Percentiles rank a stretch among this genome's conserved stretches.
Evolutionary conservation across 305 asterid genomes (phyloP).

Genomic region (Fraxinus sp.): DNA sequence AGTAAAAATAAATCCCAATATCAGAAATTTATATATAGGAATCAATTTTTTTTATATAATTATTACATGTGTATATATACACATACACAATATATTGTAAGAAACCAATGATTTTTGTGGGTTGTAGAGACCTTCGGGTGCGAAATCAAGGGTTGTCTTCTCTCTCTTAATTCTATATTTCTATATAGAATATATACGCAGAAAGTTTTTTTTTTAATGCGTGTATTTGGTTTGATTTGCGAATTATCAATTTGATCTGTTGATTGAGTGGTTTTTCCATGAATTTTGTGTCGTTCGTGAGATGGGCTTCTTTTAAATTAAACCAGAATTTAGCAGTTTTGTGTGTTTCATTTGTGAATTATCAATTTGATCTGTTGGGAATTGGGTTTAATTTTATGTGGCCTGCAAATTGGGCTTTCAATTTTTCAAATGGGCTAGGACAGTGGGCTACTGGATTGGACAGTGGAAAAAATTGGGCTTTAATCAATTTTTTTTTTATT

Average conservation of each 20-base stretch:
- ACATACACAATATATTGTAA: background rate
- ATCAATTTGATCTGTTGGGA: too few relatives aligned
- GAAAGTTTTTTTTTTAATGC: too few relatives aligned
- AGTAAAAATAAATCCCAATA: background rate
- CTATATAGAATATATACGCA: too few relatives aligned
- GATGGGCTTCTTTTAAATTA: constrained; percentile 22
- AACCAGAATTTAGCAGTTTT: constrained; percentile 22
- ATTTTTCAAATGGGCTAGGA: too few relatives aligned
- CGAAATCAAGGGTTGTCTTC: constrained; percentile 43
- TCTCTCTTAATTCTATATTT: background rate
- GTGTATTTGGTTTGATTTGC: constrained; percentile 16
- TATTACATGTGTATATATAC: background rate
- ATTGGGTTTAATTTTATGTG: too few relatives aligned
- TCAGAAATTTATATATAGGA: background rate
- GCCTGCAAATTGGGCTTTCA: too few relatives aligned
- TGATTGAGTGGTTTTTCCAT: constrained; percentile 31
- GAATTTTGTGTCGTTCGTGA: constrained; percentile 9
- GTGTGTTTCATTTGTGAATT: background rate
- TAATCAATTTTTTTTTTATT: too few relatives aligned
- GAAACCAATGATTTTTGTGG: constrained; percentile 24
- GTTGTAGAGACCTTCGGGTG: constrained; percentile 35
- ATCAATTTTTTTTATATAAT: background rate
- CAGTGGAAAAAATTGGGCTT: too few relatives aligned
- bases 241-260: constrained; percentile 49
- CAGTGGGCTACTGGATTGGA: too few relatives aligned